Base-by-base conservation (phyloP, 2,329 filamentous ascomycete genomes). In the Neofusicoccum sp. region DNA sequence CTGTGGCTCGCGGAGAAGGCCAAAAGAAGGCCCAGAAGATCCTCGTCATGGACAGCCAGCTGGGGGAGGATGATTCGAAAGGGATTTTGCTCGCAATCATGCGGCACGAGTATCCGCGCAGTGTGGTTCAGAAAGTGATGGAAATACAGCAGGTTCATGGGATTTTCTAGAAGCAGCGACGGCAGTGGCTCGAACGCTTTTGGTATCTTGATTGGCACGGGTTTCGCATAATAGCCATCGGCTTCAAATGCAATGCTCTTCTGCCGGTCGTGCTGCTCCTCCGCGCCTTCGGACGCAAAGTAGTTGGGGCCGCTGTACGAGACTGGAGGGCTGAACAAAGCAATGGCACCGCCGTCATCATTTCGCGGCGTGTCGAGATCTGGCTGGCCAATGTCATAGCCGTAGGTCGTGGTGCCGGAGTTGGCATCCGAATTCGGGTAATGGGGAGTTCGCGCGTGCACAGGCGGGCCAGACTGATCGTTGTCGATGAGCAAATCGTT, bases 1-100 rank as follows among this genome's bases (percentile, higher is more conserved):
- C 91, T 86, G 73, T 96, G 92, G 33, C 88, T 91, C n/a, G 92
- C 92, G 68, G 90, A 92, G 74, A 93, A 96, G 22, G 92, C 89
- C 29, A 96, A 82, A 52, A 95, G 80, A 36, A 96, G 80, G 67
- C 91, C 90, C 59, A 96, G 81, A 1, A 96, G 83, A 69, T 92
- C 89, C 58, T 86, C 83, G 67, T 90, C 87, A 64, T 81, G 81
- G 29, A 91, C 80, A 28, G 89, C 89, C 86, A 92, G 87, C 64
- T 85, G 81, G 29, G 87, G 87, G 22, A 89, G 71, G 8, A 89
- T 83, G 5, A 81, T 82, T 31, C 85, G 81, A 68, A 89, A 87
- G 1, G 84, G 81, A 71, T 87, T 87, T 62, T 85, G 78, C 61
- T 82, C 79, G 70, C 85, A 88, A 69, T 88, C 85, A 69, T 89